Conservation (phyloP, 495 filamentous ascomycete species). For the Penicillium verhagenii region DNA sequence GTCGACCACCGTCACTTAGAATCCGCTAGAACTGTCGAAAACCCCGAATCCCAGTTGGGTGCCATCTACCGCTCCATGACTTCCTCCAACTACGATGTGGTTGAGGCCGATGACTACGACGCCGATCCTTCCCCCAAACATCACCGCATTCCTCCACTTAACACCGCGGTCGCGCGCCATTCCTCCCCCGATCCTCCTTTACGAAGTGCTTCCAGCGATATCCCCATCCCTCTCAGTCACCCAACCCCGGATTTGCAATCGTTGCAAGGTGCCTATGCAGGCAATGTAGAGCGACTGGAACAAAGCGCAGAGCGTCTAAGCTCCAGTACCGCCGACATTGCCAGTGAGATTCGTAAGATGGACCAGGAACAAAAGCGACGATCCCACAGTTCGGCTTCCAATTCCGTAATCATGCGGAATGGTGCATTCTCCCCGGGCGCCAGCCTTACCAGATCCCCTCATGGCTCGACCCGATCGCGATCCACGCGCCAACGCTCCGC, state of each 20-base stretch:
- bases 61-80: slow-evolving; percentile 47
- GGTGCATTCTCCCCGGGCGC: slow-evolving; percentile 75
- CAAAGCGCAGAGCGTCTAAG: slow-evolving; percentile 79
- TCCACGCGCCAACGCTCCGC: slow-evolving; percentile 59
- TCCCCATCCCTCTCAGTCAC: slow-evolving; percentile 63
- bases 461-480: slow-evolving; percentile 51
- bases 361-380: slow-evolving; percentile 71
- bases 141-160: slow-evolving; percentile 33
- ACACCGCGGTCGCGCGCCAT: slow-evolving; percentile 31
- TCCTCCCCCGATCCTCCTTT: slow-evolving; percentile 49
- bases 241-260: slow-evolving; percentile 75
- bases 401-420: slow-evolving; percentile 69
- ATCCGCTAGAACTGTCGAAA: slow-evolving; percentile 24
- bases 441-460: slow-evolving; percentile 56
- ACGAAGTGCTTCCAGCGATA: slow-evolving; percentile 59
- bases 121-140: slow-evolving; percentile 31
- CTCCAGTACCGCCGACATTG: slow-evolving; percentile 73
- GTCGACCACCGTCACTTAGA: slow-evolving; percentile 26
- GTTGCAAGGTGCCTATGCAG: slow-evolving; percentile 68
- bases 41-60: slow-evolving; percentile 24
- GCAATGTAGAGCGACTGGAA: slow-evolving; percentile 81
- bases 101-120: slow-evolving; percentile 49
- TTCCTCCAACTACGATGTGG: slow-evolving; percentile 43
- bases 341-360: slow-evolving; percentile 76
- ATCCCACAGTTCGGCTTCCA: slow-evolving; percentile 48